phyloP scores from a whole-genome alignment of 352 stramenopile species.

The Phytopythium litorale region DNA sequence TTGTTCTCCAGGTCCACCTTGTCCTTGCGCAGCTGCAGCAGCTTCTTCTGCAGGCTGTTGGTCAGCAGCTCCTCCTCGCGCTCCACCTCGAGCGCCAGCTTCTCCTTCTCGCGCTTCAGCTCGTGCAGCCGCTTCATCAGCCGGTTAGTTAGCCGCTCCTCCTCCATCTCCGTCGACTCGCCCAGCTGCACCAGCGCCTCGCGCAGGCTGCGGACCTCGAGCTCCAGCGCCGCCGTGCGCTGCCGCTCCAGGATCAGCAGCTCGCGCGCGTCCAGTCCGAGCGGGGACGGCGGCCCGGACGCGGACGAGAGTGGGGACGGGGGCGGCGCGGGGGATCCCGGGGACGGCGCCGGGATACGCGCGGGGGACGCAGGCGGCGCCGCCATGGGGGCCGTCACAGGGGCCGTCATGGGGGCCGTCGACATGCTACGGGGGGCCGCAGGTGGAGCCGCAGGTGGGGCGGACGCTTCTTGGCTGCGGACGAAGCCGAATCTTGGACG shows the following conservation, averaged over 20 bases:
- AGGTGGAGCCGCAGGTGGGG: too few species aligned
- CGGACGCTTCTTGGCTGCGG: too few species aligned
- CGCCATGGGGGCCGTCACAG: background rate
- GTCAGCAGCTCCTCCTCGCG: slow-evolving; percentile 89
- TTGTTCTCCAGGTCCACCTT: slow-evolving; percentile 92
- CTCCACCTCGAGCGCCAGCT: slow-evolving; percentile 86
- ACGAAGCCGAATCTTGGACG: background rate
- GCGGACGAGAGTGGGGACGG: background rate
- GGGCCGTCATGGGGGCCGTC: background rate
- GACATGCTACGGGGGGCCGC: background rate
- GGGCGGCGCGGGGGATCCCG: background rate
- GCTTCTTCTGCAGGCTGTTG: slow-evolving; percentile 88
- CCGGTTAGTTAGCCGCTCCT: slow-evolving; percentile 82
- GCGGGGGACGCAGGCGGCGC: background rate
- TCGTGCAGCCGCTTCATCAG: slow-evolving; percentile 76
- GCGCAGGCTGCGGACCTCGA: slow-evolving; percentile 60
- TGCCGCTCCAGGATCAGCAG: slow-evolving; percentile 72
- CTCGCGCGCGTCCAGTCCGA: slow-evolving; percentile 36
- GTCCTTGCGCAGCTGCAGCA: slow-evolving; percentile 83
- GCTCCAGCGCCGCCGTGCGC: slow-evolving; percentile 63
- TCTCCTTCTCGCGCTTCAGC: slow-evolving; percentile 87
- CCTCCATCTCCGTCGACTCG: slow-evolving; percentile 80
- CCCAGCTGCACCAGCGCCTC: slow-evolving; percentile 73
- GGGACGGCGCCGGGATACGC: background rate
- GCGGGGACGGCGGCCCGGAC: background rate